Evolutionary conservation across 129 eudicot species (phyloP).

Genomic region (Centaurea solstitialis): DNA sequence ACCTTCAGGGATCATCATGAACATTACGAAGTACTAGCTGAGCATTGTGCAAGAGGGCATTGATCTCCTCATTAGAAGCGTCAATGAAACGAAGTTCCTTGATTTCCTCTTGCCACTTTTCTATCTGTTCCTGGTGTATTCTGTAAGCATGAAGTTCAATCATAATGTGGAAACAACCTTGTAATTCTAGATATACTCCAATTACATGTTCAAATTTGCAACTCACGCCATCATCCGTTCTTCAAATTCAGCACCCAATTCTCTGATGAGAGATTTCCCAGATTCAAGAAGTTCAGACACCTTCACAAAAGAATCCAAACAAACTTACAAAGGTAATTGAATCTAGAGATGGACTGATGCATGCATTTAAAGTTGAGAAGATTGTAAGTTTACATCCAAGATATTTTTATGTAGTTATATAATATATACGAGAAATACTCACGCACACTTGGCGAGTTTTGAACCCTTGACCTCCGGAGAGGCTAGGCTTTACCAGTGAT

Average conservation of each 20-base stretch:
- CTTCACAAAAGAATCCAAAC: conserved; percentile 38
- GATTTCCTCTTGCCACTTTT: conserved; percentile 90
- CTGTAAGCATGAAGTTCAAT: conserved; percentile 45
- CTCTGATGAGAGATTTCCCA: conserved; percentile 73
- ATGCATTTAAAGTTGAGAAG: conserved; percentile 13
- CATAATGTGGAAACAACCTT: conserved; percentile 1
- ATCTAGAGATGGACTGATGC: conserved; percentile 17
- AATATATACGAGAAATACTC: background rate
- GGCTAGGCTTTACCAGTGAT: background rate
- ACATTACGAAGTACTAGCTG: conserved; percentile 62
- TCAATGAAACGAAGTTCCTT: conserved; percentile 78
- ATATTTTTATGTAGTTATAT: background rate
- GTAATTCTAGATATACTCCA: background rate
- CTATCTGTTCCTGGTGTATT: conserved; percentile 88
- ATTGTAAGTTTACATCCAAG: conserved; percentile 1
- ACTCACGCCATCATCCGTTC: conserved; percentile 78
- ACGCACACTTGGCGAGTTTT: background rate
- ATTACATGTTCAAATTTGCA: background rate
- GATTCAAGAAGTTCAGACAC: conserved; percentile 87
- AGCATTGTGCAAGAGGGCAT: conserved; percentile 64
- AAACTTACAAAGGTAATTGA: background rate
- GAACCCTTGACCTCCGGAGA: background rate
- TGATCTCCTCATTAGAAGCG: conserved; percentile 75
- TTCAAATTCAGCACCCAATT: conserved; percentile 75
- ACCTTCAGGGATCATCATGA: conserved; percentile 54